Percentiles rank a stretch among this genome's conserved stretches.
Evolutionary conservation across 2,329 filamentous ascomycete species (phyloP).

Genomic region (Diaporthe humulicola): DNA sequence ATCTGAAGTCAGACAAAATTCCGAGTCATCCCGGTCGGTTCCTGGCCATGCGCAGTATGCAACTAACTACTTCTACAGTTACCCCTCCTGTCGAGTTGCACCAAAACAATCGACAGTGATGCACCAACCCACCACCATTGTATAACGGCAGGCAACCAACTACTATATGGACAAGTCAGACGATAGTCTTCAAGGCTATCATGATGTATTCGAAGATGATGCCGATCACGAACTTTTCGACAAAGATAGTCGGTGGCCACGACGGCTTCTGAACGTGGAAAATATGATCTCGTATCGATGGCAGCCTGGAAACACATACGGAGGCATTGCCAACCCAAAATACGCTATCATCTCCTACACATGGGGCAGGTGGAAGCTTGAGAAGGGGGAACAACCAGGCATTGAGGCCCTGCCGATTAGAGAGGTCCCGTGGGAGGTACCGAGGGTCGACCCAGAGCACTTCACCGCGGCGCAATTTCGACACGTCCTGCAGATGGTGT

Average conservation of each 20-base stretch:
- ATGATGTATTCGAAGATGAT: not conserved
- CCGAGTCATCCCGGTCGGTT: too few relatives aligned
- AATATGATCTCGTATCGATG: not conserved
- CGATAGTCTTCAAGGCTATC: not conserved
- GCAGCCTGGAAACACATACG: not conserved
- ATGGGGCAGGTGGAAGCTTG: not conserved
- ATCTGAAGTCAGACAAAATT: too few relatives aligned
- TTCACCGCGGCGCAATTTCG: too few relatives aligned
- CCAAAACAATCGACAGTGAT: not conserved
- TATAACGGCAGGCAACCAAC: not conserved
- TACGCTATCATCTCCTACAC: not conserved
- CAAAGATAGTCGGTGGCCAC: not conserved
- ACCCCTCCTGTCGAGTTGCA: not conserved
- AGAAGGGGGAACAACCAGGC: too few relatives aligned
- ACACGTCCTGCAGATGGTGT: too few relatives aligned
- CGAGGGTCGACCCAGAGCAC: too few relatives aligned
- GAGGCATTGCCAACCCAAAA: not conserved
- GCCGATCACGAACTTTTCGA: not conserved
- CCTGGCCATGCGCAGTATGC: too few relatives aligned
- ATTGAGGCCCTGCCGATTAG: too few relatives aligned
- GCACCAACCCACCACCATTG: not conserved
- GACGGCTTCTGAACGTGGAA: not conserved
- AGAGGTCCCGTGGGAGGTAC: too few relatives aligned
- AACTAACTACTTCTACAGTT: not conserved
- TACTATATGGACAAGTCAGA: not conserved